phyloP scores from a whole-genome alignment of 257 asterid species.

The Nicotiana benthamiana region DNA sequence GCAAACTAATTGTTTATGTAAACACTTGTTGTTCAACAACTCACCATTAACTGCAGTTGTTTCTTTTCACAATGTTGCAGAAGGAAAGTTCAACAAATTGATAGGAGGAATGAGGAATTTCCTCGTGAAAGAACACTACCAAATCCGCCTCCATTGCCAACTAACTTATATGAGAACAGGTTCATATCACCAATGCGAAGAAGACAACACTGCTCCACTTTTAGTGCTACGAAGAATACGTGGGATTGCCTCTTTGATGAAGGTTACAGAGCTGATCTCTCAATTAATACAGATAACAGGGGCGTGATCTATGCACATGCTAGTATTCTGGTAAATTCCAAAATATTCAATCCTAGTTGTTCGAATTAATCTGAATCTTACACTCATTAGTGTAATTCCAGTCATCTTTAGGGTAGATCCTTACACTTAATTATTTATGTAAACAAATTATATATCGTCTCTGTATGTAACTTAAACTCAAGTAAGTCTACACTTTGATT shows the following conservation, averaged over 20 bases:
- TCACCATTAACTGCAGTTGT: not conserved
- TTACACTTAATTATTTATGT: too few relatives aligned
- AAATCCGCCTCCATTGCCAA: not conserved
- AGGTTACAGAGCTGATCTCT: slow-evolving; percentile 69
- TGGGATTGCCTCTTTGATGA: slow-evolving; percentile 64
- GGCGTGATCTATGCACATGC: slow-evolving; percentile 62
- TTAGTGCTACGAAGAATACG: not conserved
- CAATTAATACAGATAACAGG: slow-evolving; percentile 39
- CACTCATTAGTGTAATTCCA: too few relatives aligned
- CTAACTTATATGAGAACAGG: not conserved
- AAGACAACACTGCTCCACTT: slow-evolving; percentile 13
- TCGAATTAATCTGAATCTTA: too few relatives aligned
- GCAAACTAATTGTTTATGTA: too few relatives aligned
- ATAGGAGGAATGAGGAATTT: not conserved
- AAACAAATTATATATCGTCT: too few relatives aligned
- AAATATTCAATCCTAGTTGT: not conserved
- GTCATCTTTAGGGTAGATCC: not conserved
- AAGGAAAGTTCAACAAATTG: not conserved
- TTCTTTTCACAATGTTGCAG: not conserved
- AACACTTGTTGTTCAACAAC: not conserved
- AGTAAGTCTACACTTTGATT: not conserved
- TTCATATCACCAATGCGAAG: slow-evolving; percentile 14
- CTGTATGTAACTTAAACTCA: not conserved
- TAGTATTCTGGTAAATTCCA: slow-evolving; percentile 51
- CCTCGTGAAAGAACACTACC: not conserved